These are phyloP conservation scores for Alternaria sp. DNA, from an alignment of 2,329 filamentous ascomycete genomes.

Conservation along the genomic window DNA sequence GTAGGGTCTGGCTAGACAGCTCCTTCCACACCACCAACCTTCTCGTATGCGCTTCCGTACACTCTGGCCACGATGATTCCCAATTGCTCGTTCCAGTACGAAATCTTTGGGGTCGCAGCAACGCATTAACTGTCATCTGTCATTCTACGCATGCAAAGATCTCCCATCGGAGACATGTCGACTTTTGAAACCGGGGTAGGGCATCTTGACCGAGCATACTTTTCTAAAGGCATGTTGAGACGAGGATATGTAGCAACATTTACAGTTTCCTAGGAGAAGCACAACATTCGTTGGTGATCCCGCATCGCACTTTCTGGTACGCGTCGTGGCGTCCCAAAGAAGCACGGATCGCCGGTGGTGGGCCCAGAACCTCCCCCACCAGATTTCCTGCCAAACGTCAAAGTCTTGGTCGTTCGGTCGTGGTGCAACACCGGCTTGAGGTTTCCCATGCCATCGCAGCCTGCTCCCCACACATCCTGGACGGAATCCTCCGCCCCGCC, in stretches of 20 bases:
- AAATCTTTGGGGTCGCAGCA: neutral
- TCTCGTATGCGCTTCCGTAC: neutral
- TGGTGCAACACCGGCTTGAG: slow-evolving; percentile 22
- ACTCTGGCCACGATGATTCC: neutral
- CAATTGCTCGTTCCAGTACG: neutral
- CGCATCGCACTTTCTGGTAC: slow-evolving; percentile 12
- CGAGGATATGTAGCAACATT: slow-evolving; percentile 12
- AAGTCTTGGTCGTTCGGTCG: slow-evolving; percentile 3
- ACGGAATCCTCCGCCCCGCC: slow-evolving; percentile 15
- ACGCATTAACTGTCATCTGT: neutral
- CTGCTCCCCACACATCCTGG: slow-evolving; percentile 18
- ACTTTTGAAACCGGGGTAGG: neutral
- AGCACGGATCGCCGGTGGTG: slow-evolving; percentile 4
- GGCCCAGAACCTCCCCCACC: slow-evolving; percentile 8
- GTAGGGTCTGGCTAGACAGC: neutral
- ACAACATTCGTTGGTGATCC: slow-evolving; percentile 11
- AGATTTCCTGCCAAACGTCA: slow-evolving; percentile 10
- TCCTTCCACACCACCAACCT: neutral
- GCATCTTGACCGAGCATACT: neutral
- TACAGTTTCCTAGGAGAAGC: slow-evolving; percentile 5
- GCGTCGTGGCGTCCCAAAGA: slow-evolving; percentile 13
- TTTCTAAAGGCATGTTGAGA: slow-evolving; percentile 6
- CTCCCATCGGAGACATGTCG: neutral
- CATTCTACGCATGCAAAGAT: neutral
- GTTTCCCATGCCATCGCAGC: slow-evolving; percentile 2